These are phyloP conservation scores for Anthostomella pinea DNA, from an alignment of 2,329 filamentous ascomycete genomes.

Conservation along the genomic window DNA sequence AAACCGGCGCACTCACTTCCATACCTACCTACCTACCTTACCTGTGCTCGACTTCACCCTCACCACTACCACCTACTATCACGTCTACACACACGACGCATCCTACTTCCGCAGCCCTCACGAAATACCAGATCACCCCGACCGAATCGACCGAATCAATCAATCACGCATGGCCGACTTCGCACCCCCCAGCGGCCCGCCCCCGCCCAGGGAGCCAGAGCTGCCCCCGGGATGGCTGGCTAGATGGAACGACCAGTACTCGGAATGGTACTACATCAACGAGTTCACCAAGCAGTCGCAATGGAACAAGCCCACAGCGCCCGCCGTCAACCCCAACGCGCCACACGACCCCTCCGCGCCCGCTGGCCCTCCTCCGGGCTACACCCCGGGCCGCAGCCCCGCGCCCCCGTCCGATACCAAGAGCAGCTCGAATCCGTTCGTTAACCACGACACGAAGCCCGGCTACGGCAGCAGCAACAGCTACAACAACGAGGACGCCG, in stretches of 20 bases:
- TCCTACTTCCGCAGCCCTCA: too few relatives aligned
- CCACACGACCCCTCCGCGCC: constrained; percentile 43
- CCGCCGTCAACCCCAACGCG: constrained; percentile 55
- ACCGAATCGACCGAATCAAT: background rate
- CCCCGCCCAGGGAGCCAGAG: constrained; percentile 63
- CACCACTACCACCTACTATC: background rate
- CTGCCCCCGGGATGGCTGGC: constrained; percentile 90
- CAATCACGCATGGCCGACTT: constrained; percentile 50
- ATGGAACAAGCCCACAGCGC: constrained; percentile 79
- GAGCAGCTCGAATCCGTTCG: constrained; percentile 72
- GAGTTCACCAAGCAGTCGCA: constrained; percentile 82
- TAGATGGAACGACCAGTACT: constrained; percentile 83
- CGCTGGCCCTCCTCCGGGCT: constrained; percentile 65
- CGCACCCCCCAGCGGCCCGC: constrained; percentile 51
- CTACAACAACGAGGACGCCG: constrained; percentile 30
- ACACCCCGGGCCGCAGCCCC: constrained; percentile 49
- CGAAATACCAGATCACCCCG: background rate
- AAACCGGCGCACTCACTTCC: background rate
- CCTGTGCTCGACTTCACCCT: background rate
- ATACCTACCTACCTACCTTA: background rate
- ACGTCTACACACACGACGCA: too few relatives aligned
- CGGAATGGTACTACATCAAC: constrained; percentile 84
- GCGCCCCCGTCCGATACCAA: constrained; percentile 57
- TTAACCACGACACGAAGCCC: constrained; percentile 32
- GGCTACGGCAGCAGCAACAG: constrained; percentile 18